Conservation (phyloP, 805 yeast species). For the Wickerhamiella australiensis region DNA sequence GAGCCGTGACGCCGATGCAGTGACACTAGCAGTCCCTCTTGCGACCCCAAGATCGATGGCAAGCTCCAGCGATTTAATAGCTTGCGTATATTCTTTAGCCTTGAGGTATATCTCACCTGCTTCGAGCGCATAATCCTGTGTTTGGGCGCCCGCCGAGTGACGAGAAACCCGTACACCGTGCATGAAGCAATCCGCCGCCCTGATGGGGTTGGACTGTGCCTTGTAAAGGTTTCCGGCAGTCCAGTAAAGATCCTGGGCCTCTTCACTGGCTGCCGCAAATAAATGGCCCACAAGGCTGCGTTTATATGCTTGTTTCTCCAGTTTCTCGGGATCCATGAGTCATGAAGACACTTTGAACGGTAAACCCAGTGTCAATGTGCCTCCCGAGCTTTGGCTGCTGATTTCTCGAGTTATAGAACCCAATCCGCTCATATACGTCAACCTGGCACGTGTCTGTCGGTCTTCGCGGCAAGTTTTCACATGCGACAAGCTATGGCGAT, state of each 20-base stretch:
- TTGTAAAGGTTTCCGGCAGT: slow-evolving; percentile 9
- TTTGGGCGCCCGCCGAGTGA: neutral
- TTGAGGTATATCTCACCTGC: slow-evolving; percentile 16
- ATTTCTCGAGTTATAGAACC: neutral
- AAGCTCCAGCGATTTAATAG: slow-evolving; percentile 13
- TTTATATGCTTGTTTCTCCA: slow-evolving; percentile 5
- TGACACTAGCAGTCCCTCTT: slow-evolving; percentile 15
- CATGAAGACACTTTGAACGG: neutral
- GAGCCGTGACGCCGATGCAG: slow-evolving; percentile 13
- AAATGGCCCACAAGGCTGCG: slow-evolving; percentile 1
- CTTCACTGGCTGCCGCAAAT: slow-evolving; percentile 1
- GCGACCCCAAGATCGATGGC: slow-evolving; percentile 14
- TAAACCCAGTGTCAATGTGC: neutral
- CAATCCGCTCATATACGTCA: slow-evolving; percentile 1
- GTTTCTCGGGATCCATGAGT: slow-evolving; percentile 10
- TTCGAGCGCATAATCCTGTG: slow-evolving; percentile 9
- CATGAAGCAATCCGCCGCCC: slow-evolving; percentile 8
- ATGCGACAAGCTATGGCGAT: slow-evolving; percentile 1
- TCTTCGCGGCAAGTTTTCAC: neutral
- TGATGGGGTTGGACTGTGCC: neutral
- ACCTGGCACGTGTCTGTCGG: slow-evolving; percentile 1
- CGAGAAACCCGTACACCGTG: neutral
- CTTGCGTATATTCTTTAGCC: slow-evolving; percentile 8
- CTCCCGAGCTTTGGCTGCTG: slow-evolving; percentile 4
- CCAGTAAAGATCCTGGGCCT: slow-evolving; percentile 6